phyloP scores from a whole-genome alignment of 129 eudicot species.

The Flaveria brownii region DNA sequence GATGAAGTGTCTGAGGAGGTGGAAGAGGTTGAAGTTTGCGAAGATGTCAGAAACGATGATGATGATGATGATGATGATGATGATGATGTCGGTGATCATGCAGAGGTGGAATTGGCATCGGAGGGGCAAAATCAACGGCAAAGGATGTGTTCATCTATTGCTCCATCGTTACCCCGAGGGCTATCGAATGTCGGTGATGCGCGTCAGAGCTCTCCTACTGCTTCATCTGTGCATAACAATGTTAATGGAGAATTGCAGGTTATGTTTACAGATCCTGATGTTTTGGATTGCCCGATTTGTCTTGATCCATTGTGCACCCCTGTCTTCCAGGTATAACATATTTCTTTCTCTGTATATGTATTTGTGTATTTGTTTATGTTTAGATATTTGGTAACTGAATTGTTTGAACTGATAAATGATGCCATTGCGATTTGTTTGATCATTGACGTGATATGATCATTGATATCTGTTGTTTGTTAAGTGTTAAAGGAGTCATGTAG shows the following conservation, averaged over 20 bases:
- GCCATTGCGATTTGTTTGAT: too few species aligned
- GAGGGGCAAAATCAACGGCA: neutral
- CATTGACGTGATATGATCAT: too few species aligned
- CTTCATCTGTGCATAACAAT: neutral
- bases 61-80: too few species aligned
- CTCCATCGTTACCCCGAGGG: too few species aligned
- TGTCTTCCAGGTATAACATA: constrained; percentile 56
- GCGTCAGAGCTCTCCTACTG: too few species aligned
- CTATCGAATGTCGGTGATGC: too few species aligned
- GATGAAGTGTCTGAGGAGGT: too few species aligned
- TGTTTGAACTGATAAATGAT: neutral
- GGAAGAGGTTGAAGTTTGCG: too few species aligned
- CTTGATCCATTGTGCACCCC: constrained; percentile 43
- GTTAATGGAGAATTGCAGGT: neutral
- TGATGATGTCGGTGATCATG: neutral
- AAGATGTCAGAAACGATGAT: too few species aligned
- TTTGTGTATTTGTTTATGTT: neutral
- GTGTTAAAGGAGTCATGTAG: too few species aligned
- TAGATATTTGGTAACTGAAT: neutral
- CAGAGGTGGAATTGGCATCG: neutral
- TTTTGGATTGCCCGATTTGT: constrained; percentile 63
- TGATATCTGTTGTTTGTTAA: too few species aligned
- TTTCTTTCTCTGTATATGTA: neutral
- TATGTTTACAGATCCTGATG: constrained; percentile 50
- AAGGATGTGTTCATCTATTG: too few species aligned